Base-by-base conservation (phyloP, 2,329 filamentous ascomycete genomes). In the Cylindrodendrum hubeiense region DNA sequence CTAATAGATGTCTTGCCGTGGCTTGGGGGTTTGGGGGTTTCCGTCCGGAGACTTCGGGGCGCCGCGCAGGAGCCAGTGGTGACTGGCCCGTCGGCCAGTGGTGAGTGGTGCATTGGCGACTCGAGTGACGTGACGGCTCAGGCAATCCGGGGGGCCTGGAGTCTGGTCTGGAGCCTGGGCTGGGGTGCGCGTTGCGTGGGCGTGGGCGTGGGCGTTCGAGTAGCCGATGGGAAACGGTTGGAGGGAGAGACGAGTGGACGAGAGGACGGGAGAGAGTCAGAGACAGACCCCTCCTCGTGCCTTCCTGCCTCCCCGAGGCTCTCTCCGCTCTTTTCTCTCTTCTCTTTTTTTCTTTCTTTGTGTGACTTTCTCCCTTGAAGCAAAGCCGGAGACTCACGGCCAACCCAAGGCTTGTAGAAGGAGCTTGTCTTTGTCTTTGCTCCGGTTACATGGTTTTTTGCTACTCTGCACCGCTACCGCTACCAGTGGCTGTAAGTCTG, bases 41-140 rank as follows among this genome's bases (percentile, higher is more conserved):
- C 39, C n/a, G 19, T 22, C 33, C 53, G 39, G 53, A 47, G 28
- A 47, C 41, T 44, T 52, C 46, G 46, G 55, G 19, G 44, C 37
- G 26, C 26, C 37, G 19, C n/a, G n/a, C n/a, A n/a, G n/a, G n/a
- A n/a, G 46, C 15, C 47, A 33, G 37, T 44, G 26, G 37, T 51
- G 56, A 56, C 46, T 43, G 56, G 56, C n/a, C 30, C 37, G 26
- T 26, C 37, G 19, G 46, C 15, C 47, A 33, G 37, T 44, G 26
- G 37, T 51, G 56, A 56, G 56, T 43, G 56, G 56, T 60, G 47
- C 41, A 33, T 41, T 47, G 44, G 26, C 13, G 56, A 43, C 37
- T 41, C n/a, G 34, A 52, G 56, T 60, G 56, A 60, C 56, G 56
- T 60, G 56, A 60, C 37, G 24, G 33, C 56, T 52, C 34, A 49